phyloP scores from a whole-genome alignment of 2,329 filamentous ascomycete genomes.

The Hypoxylon sp. region DNA sequence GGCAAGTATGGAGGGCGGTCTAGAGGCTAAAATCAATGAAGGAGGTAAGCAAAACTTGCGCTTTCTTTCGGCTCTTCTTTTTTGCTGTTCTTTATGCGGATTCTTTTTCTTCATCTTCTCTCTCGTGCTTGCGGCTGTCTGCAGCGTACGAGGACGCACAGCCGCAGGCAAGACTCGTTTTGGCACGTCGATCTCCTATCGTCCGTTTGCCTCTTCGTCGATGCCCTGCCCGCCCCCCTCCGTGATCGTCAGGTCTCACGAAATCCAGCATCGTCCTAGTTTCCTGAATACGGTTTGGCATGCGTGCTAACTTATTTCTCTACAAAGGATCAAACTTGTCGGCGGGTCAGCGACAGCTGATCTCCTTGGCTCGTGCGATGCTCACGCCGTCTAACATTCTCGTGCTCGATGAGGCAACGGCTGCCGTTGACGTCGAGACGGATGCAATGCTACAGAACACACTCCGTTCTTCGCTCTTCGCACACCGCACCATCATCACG shows the following conservation, averaged over 20 bases:
- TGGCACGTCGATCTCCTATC: constrained; percentile 33
- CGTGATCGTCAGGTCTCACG: constrained; percentile 51
- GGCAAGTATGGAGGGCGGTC: constrained; percentile 83
- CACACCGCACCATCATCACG: constrained; percentile 95
- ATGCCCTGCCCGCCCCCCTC: constrained; percentile 46
- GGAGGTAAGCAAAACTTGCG: constrained; percentile 74
- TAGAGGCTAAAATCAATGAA: constrained; percentile 93
- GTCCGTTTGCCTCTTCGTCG: constrained; percentile 30
- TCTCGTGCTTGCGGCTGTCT: constrained; percentile 46
- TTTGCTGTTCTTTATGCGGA: constrained; percentile 36
- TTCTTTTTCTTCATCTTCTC: constrained; percentile 18
- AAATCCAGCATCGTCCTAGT: constrained; percentile 11
- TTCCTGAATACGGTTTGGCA: constrained; percentile 19
- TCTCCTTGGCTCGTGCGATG: constrained; percentile 92
- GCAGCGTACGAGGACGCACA: constrained; percentile 43
- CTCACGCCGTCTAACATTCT: constrained; percentile 97
- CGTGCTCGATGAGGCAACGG: constrained; percentile 96
- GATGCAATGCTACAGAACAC: constrained; percentile 75
- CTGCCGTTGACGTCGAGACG: constrained; percentile 76
- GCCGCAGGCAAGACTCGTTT: constrained; percentile 35
- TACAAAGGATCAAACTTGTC: constrained; percentile 88
- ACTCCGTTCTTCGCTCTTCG: constrained; percentile 75
- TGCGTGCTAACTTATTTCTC: constrained; percentile 42
- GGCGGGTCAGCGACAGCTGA: constrained; percentile 91
- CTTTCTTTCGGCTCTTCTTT: constrained; percentile 47